phyloP scores from a whole-genome alignment of 345 rosid species.

The Eucalyptus coolabah region DNA sequence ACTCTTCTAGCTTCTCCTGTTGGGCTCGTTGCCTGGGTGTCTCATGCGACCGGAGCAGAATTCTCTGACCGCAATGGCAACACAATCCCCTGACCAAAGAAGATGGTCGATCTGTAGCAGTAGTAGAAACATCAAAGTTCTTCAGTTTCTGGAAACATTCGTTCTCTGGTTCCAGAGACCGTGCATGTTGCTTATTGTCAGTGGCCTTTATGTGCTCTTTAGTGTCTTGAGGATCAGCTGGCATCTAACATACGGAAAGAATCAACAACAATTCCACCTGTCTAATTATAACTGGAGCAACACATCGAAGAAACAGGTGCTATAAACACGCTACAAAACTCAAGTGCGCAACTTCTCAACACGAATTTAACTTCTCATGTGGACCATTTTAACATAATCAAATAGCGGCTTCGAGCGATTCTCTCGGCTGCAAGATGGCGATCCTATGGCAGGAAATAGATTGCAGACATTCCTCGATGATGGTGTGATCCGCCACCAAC shows the following conservation, averaged over 20 bases:
- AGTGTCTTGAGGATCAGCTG: slow-evolving; percentile 33
- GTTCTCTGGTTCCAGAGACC: slow-evolving; percentile 17
- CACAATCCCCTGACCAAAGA: slow-evolving; percentile 6
- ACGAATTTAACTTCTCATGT: not conserved
- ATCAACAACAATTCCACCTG: not conserved
- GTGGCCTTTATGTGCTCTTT: slow-evolving; percentile 41
- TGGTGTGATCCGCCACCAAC: not conserved
- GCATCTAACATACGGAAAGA: slow-evolving; percentile 15
- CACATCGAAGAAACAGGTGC: not conserved
- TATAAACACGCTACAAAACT: not conserved
- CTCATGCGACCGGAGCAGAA: not conserved
- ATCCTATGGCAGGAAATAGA: not conserved
- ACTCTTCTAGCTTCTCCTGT: not conserved
- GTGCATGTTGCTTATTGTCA: slow-evolving; percentile 16
- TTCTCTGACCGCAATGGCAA: not conserved
- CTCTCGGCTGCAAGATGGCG: not conserved
- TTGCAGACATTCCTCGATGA: not conserved
- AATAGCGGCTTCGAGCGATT: not conserved
- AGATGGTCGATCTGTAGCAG: slow-evolving; percentile 5
- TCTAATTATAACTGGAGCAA: not conserved
- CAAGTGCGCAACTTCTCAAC: not conserved
- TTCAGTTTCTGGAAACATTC: slow-evolving; percentile 14
- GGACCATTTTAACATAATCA: not conserved
- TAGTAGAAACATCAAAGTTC: slow-evolving; percentile 19
- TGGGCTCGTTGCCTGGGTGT: not conserved